A percentile compares a stretch with the other conserved stretches of the same genome.
Evolutionary conservation across 2,329 filamentous ascomycete genomes (phyloP).

Genomic region (Aspergillus sp.): DNA sequence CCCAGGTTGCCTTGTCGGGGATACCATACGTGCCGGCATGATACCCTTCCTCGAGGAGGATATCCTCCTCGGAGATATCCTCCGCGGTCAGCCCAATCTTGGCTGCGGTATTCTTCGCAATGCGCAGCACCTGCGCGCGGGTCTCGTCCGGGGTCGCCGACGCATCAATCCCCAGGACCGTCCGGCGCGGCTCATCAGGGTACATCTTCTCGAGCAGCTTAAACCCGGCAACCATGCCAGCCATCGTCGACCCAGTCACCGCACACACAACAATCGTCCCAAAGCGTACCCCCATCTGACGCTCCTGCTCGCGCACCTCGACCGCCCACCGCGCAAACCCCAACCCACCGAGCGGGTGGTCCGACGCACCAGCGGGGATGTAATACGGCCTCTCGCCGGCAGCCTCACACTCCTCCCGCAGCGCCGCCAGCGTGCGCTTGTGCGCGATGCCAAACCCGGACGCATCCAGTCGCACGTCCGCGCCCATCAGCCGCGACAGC

Average conservation of each 20-base stretch:
- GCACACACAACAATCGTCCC: slow-evolving; percentile 68
- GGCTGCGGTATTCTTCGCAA: slow-evolving; percentile 61
- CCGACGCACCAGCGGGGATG: slow-evolving; percentile 69
- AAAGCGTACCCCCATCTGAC: slow-evolving; percentile 61
- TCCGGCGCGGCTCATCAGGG: slow-evolving; percentile 44
- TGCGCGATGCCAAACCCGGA: slow-evolving; percentile 68
- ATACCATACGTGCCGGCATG: slow-evolving; percentile 69
- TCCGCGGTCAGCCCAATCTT: slow-evolving; percentile 61
- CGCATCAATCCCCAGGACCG: slow-evolving; percentile 67
- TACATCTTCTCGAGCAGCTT: slow-evolving; percentile 58
- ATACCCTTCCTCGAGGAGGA: slow-evolving; percentile 64
- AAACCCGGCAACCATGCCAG: slow-evolving; percentile 71
- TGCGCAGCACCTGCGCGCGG: slow-evolving; percentile 63
- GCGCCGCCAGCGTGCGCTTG: slow-evolving; percentile 57
- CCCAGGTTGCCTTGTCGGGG: slow-evolving; percentile 63
- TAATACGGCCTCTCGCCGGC: slow-evolving; percentile 65
- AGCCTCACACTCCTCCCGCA: slow-evolving; percentile 54
- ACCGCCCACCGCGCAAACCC: slow-evolving; percentile 72
- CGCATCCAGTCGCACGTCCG: slow-evolving; percentile 60
- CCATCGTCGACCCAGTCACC: slow-evolving; percentile 69
- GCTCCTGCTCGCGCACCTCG: slow-evolving; percentile 65
- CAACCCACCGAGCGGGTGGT: slow-evolving; percentile 67
- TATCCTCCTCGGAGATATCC: slow-evolving; percentile 62
- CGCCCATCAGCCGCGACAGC: slow-evolving; percentile 66
- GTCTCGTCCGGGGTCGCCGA: slow-evolving; percentile 61